These are phyloP conservation scores for Phoenix dactylifera DNA, from an alignment of 176 grass and related monocot species.

Conservation along the genomic window DNA sequence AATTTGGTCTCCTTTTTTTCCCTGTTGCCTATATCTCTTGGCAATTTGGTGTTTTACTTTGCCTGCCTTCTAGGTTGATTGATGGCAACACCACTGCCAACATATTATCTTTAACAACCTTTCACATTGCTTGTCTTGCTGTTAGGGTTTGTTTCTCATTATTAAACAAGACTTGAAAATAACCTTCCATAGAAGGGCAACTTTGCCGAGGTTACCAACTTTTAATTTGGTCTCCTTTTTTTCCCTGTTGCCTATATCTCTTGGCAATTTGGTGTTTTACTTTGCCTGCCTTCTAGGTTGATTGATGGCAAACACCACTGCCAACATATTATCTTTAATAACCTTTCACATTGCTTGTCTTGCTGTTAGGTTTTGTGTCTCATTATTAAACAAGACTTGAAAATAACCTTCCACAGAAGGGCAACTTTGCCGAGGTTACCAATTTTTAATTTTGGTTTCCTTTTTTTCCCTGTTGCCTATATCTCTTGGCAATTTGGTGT, in stretches of 20 bases:
- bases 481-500: slow-evolving; percentile 16
- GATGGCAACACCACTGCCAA: slow-evolving; percentile 4
- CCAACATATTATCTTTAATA: no score
- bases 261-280: slow-evolving; percentile 2
- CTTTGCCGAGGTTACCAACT: slow-evolving; percentile 61
- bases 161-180: no score
- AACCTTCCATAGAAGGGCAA: slow-evolving; percentile 15
- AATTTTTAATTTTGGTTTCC: slow-evolving; percentile 45
- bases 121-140: no score
- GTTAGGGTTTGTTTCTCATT: no score
- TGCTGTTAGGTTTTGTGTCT: no score
- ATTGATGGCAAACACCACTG: slow-evolving; percentile 12
- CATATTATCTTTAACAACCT: no score
- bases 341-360: no score
- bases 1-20: slow-evolving; percentile 71
- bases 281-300: slow-evolving; percentile 1
- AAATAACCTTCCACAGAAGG: not conserved
- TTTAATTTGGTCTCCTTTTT: slow-evolving; percentile 59
- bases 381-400: no score
- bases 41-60: slow-evolving; percentile 8
- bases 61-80: slow-evolving; percentile 6
- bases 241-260: slow-evolving; percentile 65
- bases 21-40: slow-evolving; percentile 50
- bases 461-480: slow-evolving; percentile 83
- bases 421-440: slow-evolving; percentile 69